phyloP scores from a whole-genome alignment of 2,329 filamentous ascomycete genomes.

The Blastomyces gilchristii region DNA sequence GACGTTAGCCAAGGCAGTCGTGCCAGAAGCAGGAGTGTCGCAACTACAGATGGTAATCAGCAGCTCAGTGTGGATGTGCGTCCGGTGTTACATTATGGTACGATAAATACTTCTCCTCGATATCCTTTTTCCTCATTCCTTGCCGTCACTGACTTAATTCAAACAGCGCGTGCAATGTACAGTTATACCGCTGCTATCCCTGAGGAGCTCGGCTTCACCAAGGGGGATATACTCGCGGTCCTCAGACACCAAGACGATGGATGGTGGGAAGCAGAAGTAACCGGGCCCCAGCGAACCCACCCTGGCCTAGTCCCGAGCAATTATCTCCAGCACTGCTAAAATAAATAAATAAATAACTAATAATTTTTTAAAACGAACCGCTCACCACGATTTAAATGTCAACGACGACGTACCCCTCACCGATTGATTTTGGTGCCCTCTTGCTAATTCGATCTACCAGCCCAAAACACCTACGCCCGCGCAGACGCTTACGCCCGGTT shows the following conservation, averaged over 20 bases:
- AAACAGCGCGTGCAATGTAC: slow-evolving; percentile 78
- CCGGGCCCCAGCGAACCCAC: slow-evolving; percentile 38
- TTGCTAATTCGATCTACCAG: not conserved
- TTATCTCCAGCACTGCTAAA: slow-evolving; percentile 51
- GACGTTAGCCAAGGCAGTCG: slow-evolving; percentile 34
- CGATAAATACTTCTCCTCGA: slow-evolving; percentile 37
- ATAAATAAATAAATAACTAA: not conserved
- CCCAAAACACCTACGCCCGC: not conserved
- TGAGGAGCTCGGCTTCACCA: slow-evolving; percentile 83
- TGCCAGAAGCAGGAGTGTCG: slow-evolving; percentile 71
- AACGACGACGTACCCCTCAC: not conserved
- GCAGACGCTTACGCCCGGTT: not conserved
- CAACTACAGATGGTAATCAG: slow-evolving; percentile 56
- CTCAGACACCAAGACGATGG: slow-evolving; percentile 90
- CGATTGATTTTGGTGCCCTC: not conserved
- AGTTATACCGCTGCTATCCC: slow-evolving; percentile 90
- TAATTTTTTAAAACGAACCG: not conserved
- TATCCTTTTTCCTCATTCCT: slow-evolving; percentile 8
- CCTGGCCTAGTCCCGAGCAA: slow-evolving; percentile 57
- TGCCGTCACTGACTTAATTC: slow-evolving; percentile 10
- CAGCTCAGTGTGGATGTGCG: slow-evolving; percentile 79
- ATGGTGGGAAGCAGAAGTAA: slow-evolving; percentile 98
- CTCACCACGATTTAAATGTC: not conserved
- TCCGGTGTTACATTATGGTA: slow-evolving; percentile 87
- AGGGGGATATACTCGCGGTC: slow-evolving; percentile 84